Evolutionary conservation across 768 basidiomycete genomes (phyloP), one percentile per base, ranked within the genome.

Genomic region (Boletus pseudopeckii): DNA sequence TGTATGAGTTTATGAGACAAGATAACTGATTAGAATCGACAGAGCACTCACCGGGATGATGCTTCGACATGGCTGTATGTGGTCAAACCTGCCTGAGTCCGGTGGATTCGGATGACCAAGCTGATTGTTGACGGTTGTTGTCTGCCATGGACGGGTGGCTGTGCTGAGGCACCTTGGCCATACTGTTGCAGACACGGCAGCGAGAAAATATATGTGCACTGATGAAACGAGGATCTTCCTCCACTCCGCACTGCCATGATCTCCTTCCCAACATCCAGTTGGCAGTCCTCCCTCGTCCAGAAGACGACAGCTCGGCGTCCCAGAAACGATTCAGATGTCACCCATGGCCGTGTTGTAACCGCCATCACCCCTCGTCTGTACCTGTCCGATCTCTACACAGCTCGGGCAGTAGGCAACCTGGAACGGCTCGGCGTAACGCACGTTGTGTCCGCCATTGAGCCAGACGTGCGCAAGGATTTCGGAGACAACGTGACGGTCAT

Each of bases 51-150:
- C 88, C 90, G 56, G 91, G 91, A 72, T 92, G 90, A 70, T 94
- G 92, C 66, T 93, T 93, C 18, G 92, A 95, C 92, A 90, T 90
- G 68, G 40, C 48, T 54, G 64, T 64, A 52, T 48, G 65, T 20
- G 53, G 44, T 50, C 52, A 54, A 57, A 5, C 7, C 14, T 17
- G 28, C 11, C n/a, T 9, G 8, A 28, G 36, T 2, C 17, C 8
- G 4, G 18, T 6, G 4, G 7, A 38, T 8, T n/a, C 17, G 33
- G 26, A 48, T 54, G 50, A 61, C 50, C 30, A 56, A 53, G 34
- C 38, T 1, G 11, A 22, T 45, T 62, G 20, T 58, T 66, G 49
- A 58, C n/a, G 1, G 8, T 39, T 68, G 44, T 62, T 38, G 3
- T 58, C 17, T 28, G 14, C 18, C 13, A 24, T 14, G 3, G 24